Evolutionary conservation across 176 grass and related monocot genomes (phyloP).

Genomic region (Phragmites australis): DNA sequence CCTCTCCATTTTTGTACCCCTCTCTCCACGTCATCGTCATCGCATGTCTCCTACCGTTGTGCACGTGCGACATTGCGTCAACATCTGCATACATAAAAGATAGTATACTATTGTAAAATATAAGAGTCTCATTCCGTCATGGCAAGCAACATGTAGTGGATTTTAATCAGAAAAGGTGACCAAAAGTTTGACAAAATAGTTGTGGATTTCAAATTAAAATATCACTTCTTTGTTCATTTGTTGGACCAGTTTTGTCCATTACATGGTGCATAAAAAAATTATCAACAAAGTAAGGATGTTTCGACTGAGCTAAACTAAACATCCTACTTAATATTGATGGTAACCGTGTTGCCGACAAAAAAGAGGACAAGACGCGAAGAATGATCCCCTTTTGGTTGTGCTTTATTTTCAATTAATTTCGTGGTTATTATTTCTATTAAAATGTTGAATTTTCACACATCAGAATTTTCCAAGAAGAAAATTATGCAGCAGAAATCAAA

Average conservation of each 20-base stretch:
- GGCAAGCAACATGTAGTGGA: not conserved
- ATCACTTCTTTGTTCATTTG: not conserved
- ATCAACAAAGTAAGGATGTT: not conserved
- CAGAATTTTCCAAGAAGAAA: not conserved
- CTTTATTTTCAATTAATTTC: not conserved
- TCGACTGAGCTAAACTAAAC: not conserved
- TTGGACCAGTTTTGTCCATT: not conserved
- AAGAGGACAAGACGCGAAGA: not conserved
- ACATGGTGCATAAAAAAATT: not conserved
- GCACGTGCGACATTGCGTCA: too few species aligned
- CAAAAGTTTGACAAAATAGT: not conserved
- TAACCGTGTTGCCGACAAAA: conserved; percentile 10
- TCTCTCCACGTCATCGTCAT: too few species aligned
- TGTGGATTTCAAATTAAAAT: not conserved
- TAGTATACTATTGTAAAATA: too few species aligned
- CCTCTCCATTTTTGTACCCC: too few species aligned
- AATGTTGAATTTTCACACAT: not conserved
- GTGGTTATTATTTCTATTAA: not conserved
- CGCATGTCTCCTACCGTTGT: too few species aligned
- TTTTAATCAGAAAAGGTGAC: not conserved
- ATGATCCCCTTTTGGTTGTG: not conserved
- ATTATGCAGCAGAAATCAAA: not conserved
- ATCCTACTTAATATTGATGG: not conserved
- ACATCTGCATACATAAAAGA: too few species aligned
- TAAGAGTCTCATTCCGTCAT: not conserved